Conservation (phyloP, 352 stramenopile species). For the Pythium vanterpoolii region DNA sequence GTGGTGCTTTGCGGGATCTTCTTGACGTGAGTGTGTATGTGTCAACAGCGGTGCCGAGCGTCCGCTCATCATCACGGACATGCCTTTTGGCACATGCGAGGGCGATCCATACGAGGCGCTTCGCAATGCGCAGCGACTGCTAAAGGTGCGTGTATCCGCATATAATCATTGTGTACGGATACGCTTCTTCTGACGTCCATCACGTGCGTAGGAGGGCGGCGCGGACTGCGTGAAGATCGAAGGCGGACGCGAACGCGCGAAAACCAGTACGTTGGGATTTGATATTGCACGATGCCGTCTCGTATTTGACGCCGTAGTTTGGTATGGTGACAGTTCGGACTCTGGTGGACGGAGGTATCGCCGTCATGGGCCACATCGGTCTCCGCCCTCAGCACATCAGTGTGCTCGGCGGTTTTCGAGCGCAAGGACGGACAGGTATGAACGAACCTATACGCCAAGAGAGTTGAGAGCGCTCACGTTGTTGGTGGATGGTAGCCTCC, state of each 20-base stretch:
- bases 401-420: conserved; percentile 95
- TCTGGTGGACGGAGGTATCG: conserved; percentile 86
- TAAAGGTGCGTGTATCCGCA: conserved; percentile 52
- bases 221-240: conserved; percentile 99
- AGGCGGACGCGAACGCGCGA: conserved; percentile 81
- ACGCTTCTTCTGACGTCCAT: neutral
- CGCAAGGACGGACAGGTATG: conserved; percentile 93
- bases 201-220: conserved; percentile 86
- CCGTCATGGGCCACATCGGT: conserved; percentile 98
- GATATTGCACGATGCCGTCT: neutral
- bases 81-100: conserved; percentile 98
- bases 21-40: neutral
- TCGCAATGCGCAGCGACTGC: conserved; percentile 93
- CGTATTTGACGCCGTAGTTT: neutral
- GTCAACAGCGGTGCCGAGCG: conserved; percentile 53
- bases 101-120: conserved; percentile 88
- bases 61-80: conserved; percentile 96
- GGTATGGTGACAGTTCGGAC: conserved; percentile 44
- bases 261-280: conserved; percentile 50
- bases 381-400: conserved; percentile 95
- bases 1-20: neutral
- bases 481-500: conserved; percentile 30
- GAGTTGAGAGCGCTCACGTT: neutral
- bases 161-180: neutral
- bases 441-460: neutral